These are phyloP conservation scores for Hemerocallis citrina DNA, from an alignment of 106 monocot genomes.

Conservation along the genomic window DNA sequence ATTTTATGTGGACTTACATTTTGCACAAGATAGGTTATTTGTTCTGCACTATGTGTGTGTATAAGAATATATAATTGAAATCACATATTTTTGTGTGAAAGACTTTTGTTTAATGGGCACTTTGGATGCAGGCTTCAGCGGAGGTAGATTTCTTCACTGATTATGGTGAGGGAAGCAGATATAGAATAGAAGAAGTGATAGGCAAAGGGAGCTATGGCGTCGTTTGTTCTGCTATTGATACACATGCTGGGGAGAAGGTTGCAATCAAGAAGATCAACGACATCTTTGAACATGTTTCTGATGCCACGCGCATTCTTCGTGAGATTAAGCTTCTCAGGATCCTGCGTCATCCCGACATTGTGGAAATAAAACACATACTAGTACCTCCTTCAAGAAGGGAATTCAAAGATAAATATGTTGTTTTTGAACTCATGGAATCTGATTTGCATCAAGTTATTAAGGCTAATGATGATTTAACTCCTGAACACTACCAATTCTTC, in stretches of 20 bases:
- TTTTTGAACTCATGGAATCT: constrained; percentile 79
- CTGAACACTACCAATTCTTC: constrained; percentile 71
- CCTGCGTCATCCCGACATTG: constrained; percentile 69
- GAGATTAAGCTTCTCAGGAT: constrained; percentile 75
- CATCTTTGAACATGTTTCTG: constrained; percentile 74
- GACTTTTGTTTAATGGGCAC: not conserved
- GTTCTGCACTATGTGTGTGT: not conserved
- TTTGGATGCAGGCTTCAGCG: constrained; percentile 25
- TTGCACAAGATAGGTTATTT: too few species aligned
- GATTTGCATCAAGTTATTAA: constrained; percentile 78
- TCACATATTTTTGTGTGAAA: not conserved
- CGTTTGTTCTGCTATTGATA: constrained; percentile 67
- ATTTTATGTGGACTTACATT: too few species aligned
- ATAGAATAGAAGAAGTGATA: constrained; percentile 66
- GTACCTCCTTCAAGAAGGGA: constrained; percentile 69
- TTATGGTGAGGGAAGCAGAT: constrained; percentile 67
- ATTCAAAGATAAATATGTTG: constrained; percentile 71
- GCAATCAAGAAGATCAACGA: constrained; percentile 78
- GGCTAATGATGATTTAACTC: constrained; percentile 71
- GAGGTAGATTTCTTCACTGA: constrained; percentile 66
- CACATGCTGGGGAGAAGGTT: constrained; percentile 61
- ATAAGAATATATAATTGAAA: not conserved
- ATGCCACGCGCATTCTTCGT: constrained; percentile 69
- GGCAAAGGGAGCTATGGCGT: constrained; percentile 81
- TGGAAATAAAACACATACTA: constrained; percentile 67